Base-by-base conservation (phyloP, 1,284 basidiomycete species). In the Fomitopsis pinicola region DNA sequence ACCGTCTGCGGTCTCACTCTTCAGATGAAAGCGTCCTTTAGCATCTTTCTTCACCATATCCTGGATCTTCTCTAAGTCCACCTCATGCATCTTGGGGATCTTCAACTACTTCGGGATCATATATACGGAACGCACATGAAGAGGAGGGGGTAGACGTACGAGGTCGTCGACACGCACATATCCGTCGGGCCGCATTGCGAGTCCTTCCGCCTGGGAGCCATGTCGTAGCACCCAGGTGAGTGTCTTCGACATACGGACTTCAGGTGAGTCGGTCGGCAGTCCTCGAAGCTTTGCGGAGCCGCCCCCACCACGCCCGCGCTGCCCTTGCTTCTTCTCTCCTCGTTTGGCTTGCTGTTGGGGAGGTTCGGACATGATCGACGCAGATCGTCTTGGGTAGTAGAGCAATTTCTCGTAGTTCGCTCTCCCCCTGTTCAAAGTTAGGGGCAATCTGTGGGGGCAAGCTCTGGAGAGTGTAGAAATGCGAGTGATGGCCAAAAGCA, bases 151-250 rank as follows among this genome's bases (percentile, higher is more conserved):
- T 42, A 22, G 9, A 82, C 88, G 68, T 68, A 94, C 92, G 64
- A 95, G 75, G 63, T 94, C 90, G 1, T 77, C 73, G 0, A 95
- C 87, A 62, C 81, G 80, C 0, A 94, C 83, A 70, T 85, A 96
- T 1, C 95, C 95, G 73, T 96, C 94, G 2, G 80, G 68, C 3
- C 94, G 84, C 75, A 96, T 88, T 2, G 77, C 68, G 1, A 97
- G 75, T 0, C 86, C 83, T 68, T 95, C 90, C 58, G 86, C 85
- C 66, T 86, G 79, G 0, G 92, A 92, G 0, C 92, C 92, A 74
- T 97, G 94, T 3, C 94, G 83, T 5, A 97, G 80, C 30, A 97
- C 82, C 80, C 91, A 96, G 0, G 92, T 87, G 0, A 97, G 76
- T 0, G 91, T 89, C 72, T 95, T 94, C 19, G 90, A 92, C 22